A percentile compares a stretch with the other conserved stretches of the same genome.
Conservation (phyloP, 2,329 filamentous ascomycete genomes). For the Coleophoma cylindrospora region DNA sequence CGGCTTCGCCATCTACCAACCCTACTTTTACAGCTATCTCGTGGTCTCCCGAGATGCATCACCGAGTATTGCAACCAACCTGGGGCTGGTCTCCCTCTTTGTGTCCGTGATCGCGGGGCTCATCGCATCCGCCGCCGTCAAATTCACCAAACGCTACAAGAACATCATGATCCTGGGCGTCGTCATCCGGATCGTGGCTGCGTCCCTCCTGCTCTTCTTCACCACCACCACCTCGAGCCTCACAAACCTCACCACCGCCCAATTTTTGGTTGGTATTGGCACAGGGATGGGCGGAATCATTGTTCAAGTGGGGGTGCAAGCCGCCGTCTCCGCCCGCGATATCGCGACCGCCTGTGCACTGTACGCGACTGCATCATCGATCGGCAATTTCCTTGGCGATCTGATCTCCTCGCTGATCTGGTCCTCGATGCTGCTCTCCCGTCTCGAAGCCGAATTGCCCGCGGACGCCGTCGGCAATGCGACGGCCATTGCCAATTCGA, state of each 20-base stretch:
- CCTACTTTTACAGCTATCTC: conserved; percentile 1
- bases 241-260: neutral
- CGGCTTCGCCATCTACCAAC: conserved; percentile 2
- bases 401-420: neutral
- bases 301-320: conserved; percentile 1
- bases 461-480: neutral
- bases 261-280: neutral
- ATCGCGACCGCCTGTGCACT: conserved; percentile 1
- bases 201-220: neutral
- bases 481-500: conserved; percentile 1
- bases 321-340: neutral
- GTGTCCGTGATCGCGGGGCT: neutral
- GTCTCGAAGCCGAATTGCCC: neutral
- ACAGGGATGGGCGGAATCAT: neutral
- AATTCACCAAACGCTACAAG: neutral
- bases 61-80: neutral
- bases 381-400: conserved; percentile 2
- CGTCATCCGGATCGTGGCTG: neutral
- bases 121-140: neutral
- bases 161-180: neutral
- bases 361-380: conserved; percentile 1
- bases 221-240: neutral
- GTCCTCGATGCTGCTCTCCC: neutral
- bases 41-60: conserved; percentile 1
- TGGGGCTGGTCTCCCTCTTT: conserved; percentile 1